Evolutionary conservation across 192 early-diverging fungal species (phyloP).

Genomic region (Coemansia sp.): DNA sequence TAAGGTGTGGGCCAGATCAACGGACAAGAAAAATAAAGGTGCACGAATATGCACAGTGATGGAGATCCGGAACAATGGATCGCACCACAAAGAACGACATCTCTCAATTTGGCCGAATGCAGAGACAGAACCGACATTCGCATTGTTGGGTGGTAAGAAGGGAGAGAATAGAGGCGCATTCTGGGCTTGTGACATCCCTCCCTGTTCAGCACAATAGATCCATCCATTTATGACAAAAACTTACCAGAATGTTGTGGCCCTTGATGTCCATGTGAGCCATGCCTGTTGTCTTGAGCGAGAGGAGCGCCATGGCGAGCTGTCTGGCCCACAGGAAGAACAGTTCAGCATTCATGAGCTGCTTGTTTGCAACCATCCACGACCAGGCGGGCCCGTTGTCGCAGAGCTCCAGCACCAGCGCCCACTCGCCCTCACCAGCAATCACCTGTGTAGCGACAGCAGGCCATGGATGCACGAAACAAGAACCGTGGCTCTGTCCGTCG

Average conservation of each 20-base stretch:
- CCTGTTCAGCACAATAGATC: neutral
- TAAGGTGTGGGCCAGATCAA: too few relatives aligned
- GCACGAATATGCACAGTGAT: neutral
- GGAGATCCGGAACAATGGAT: neutral
- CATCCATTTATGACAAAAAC: conserved; percentile 7
- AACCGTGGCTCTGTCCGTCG: conserved; percentile 8
- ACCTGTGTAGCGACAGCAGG: conserved; percentile 25
- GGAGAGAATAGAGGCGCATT: neutral
- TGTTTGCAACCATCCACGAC: conserved; percentile 58
- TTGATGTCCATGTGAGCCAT: conserved; percentile 64
- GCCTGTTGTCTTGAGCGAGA: conserved; percentile 53
- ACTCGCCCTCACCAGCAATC: conserved; percentile 32
- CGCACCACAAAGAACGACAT: neutral
- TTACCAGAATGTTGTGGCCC: conserved; percentile 61
- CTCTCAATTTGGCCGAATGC: neutral
- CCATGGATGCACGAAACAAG: conserved; percentile 27
- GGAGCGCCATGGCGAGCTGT: conserved; percentile 57
- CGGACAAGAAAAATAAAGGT: neutral
- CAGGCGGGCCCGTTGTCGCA: conserved; percentile 59
- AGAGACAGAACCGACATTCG: conserved; percentile 9
- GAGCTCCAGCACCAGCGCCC: conserved; percentile 59
- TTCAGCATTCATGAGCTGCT: conserved; percentile 40
- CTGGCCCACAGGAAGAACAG: conserved; percentile 59
- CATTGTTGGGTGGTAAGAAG: neutral
- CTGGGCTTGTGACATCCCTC: neutral